Evolutionary conservation across 2,329 filamentous ascomycete genomes (phyloP).

Genomic region (Trichoderma citrinoviride): DNA sequence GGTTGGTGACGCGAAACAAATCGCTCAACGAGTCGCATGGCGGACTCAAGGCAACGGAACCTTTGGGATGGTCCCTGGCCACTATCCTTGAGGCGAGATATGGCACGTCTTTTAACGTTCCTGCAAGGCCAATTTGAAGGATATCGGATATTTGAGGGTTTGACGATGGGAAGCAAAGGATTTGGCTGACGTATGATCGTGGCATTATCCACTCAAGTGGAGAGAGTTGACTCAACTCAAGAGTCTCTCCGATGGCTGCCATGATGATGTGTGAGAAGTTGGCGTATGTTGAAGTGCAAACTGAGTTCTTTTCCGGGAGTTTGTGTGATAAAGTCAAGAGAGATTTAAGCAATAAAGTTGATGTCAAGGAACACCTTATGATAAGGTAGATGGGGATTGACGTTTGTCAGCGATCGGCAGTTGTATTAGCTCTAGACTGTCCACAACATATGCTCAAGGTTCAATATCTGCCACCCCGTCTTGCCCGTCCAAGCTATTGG

Average conservation of each 20-base stretch:
- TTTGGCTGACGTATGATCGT: conserved; percentile 13
- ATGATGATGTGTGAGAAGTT: neutral
- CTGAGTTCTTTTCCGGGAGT: neutral
- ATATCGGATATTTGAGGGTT: conserved; percentile 9
- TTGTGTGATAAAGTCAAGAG: neutral
- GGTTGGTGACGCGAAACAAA: neutral
- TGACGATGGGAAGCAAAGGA: conserved; percentile 14
- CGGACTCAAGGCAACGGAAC: conserved; percentile 1
- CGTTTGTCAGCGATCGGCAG: neutral
- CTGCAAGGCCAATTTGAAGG: neutral
- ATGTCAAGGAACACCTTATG: neutral
- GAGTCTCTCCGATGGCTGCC: neutral
- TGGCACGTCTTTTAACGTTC: neutral
- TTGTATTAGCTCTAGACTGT: neutral
- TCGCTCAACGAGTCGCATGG: neutral
- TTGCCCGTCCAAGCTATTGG: too few relatives aligned
- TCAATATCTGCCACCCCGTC: neutral
- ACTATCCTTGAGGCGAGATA: conserved; percentile 13
- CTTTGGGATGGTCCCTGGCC: neutral
- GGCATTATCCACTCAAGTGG: conserved; percentile 20
- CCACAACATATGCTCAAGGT: neutral
- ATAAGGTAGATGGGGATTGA: too few relatives aligned
- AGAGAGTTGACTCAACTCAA: neutral
- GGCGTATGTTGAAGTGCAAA: neutral
- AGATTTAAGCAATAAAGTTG: neutral